A percentile compares a stretch with the other conserved stretches of the same genome.
phyloP scores from a whole-genome alignment of 495 filamentous ascomycete genomes.

The Trypethelium eluteriae region DNA sequence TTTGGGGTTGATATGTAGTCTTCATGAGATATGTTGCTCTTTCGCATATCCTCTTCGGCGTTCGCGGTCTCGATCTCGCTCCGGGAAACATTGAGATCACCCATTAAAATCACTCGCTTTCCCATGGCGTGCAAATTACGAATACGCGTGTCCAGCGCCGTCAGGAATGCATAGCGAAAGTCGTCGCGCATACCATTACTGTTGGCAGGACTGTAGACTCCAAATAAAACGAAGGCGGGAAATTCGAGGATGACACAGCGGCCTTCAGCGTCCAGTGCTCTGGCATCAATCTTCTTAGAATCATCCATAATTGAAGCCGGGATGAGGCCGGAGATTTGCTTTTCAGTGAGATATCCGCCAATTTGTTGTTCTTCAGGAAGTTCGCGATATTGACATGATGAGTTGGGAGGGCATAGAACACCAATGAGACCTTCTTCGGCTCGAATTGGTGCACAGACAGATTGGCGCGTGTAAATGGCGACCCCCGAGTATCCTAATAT shows the following conservation, averaged over 20 bases:
- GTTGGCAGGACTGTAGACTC: conserved; percentile 81
- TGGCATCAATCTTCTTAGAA: conserved; percentile 50
- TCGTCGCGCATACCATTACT: conserved; percentile 76
- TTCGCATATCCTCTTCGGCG: conserved; percentile 59
- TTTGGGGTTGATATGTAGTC: conserved; percentile 66
- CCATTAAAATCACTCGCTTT: conserved; percentile 75
- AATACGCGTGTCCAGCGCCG: conserved; percentile 69
- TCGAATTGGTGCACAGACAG: conserved; percentile 76
- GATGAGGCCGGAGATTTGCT: conserved; percentile 51
- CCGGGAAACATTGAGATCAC: conserved; percentile 84
- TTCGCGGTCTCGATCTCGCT: conserved; percentile 66
- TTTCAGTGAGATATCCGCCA: conserved; percentile 74
- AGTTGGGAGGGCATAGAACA: conserved; percentile 67
- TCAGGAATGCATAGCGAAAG: conserved; percentile 73
- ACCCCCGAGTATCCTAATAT: conserved; percentile 86
- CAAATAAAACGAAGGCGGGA: conserved; percentile 86
- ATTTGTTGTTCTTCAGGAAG: conserved; percentile 73
- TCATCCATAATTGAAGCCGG: conserved; percentile 4
- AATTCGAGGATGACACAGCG: conserved; percentile 91
- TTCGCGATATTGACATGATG: conserved; percentile 63
- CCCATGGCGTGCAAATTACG: conserved; percentile 75
- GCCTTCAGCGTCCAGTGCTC: conserved; percentile 78
- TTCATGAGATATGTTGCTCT: conserved; percentile 56
- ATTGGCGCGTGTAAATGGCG: conserved; percentile 88
- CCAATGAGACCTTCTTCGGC: conserved; percentile 93